Percentiles rank a stretch among this genome's conserved stretches.
These are phyloP conservation scores for Boletus edulis DNA, from an alignment of 768 basidiomycete genomes.

Conservation along the genomic window DNA sequence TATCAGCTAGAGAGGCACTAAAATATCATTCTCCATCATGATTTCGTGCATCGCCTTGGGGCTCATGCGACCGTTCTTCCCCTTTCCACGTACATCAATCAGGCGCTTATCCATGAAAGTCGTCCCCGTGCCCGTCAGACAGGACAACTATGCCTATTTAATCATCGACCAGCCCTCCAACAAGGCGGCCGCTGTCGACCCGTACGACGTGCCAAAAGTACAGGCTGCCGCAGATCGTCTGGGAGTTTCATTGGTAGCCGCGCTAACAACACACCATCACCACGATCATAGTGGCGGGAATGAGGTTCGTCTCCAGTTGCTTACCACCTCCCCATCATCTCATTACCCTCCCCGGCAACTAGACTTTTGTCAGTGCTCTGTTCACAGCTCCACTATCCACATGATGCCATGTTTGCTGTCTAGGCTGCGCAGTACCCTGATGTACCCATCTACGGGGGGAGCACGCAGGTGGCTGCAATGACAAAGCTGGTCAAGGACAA, in stretches of 20 bases:
- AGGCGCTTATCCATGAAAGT: slow-evolving; percentile 55
- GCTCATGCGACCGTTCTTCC: slow-evolving; percentile 8
- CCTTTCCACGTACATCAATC: slow-evolving; percentile 13
- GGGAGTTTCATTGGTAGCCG: slow-evolving; percentile 65
- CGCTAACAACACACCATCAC: slow-evolving; percentile 92
- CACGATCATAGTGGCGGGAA: slow-evolving; percentile 89
- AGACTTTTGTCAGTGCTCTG: slow-evolving; percentile 30
- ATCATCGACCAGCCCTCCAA: slow-evolving; percentile 66
- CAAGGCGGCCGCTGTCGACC: slow-evolving; percentile 77
- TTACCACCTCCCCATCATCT: slow-evolving; percentile 6
- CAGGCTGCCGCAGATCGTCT: slow-evolving; percentile 56
- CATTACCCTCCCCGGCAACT: slow-evolving; percentile 3
- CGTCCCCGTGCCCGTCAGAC: slow-evolving; percentile 72
- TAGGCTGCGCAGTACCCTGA: slow-evolving; percentile 46
- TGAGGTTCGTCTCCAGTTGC: slow-evolving; percentile 42
- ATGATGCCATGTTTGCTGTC: slow-evolving; percentile 17
- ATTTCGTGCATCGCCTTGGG: slow-evolving; percentile 15
- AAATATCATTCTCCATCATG: slow-evolving; percentile 13
- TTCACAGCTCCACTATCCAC: neutral
- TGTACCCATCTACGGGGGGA: slow-evolving; percentile 75
- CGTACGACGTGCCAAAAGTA: slow-evolving; percentile 74
- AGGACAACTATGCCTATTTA: slow-evolving; percentile 86
- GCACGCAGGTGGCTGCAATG: slow-evolving; percentile 60
- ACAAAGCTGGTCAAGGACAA: slow-evolving; percentile 78
- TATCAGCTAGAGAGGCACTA: neutral